Percentiles rank a stretch among this genome's conserved stretches.
Conservation (phyloP, 177 flowering plant species). For the Telopea speciosissima region DNA sequence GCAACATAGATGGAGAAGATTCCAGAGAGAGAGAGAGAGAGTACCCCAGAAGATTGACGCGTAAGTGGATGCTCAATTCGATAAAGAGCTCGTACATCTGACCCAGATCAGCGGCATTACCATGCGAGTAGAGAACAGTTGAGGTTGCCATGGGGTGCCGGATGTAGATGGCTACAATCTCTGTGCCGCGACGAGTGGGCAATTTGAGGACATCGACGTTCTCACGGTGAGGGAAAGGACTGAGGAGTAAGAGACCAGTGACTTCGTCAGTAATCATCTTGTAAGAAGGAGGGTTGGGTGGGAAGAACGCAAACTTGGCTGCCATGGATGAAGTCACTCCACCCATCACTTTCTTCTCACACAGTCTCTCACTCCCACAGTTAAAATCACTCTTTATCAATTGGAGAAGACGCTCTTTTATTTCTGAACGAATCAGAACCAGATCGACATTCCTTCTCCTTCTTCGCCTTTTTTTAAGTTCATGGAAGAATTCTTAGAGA, state of each 20-base stretch:
- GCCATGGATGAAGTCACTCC: conserved; percentile 97
- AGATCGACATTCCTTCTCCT: not conserved
- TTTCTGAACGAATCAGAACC: not conserved
- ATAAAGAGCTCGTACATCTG: conserved; percentile 36
- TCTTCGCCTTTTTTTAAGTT: not conserved
- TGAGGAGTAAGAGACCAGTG: conserved; percentile 53
- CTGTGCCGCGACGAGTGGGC: conserved; percentile 60
- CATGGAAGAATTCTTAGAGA: no score
- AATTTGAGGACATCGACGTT: conserved; percentile 80
- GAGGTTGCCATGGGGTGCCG: conserved; percentile 72
- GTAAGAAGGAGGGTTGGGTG: conserved; percentile 90
- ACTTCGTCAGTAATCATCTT: conserved; percentile 44
- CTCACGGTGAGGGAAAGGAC: conserved; percentile 76
- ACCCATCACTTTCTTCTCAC: conserved; percentile 53
- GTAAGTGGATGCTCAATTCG: conserved; percentile 27
- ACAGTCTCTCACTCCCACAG: not conserved
- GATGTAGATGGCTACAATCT: conserved; percentile 72
- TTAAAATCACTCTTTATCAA: conserved; percentile 8
- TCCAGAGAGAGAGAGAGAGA: not conserved
- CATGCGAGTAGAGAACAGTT: conserved; percentile 43
- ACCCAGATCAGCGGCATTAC: conserved; percentile 36
- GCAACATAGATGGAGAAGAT: not conserved
- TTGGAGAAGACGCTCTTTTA: not conserved
- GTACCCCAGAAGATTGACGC: conserved; percentile 32
- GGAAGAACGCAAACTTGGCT: conserved; percentile 93